These are phyloP conservation scores for Didymella pomorum DNA, from an alignment of 2,329 filamentous ascomycete genomes.

Conservation along the genomic window DNA sequence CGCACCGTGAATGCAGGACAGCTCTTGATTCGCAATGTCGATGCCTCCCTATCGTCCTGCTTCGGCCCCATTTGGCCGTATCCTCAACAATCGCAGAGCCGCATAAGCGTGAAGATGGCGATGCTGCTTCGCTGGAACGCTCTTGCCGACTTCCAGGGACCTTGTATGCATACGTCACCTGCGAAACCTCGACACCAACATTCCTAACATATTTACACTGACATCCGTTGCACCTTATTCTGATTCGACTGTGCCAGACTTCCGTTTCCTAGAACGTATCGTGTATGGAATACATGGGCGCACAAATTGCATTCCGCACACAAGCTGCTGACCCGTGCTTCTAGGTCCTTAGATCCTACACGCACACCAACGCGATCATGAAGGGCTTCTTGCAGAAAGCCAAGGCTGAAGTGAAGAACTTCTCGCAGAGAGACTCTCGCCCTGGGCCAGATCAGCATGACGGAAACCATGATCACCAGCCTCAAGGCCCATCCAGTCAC, in stretches of 20 bases:
- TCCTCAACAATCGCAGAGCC: constrained; percentile 13
- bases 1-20: constrained; percentile 8
- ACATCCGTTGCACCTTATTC: neutral
- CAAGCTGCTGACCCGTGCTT: neutral
- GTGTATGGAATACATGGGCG: neutral
- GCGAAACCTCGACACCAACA: constrained; percentile 6
- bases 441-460: neutral
- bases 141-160: constrained; percentile 13
- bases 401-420: constrained; percentile 34
- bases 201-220: constrained; percentile 3
- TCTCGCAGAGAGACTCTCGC: constrained; percentile 16
- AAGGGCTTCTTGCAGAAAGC: constrained; percentile 41
- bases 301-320: constrained; percentile 4
- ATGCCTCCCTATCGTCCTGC: constrained; percentile 13
- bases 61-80: constrained; percentile 7
- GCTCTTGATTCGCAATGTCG: constrained; percentile 11
- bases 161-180: constrained; percentile 18
- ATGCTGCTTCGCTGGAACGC: constrained; percentile 5
- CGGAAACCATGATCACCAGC: constrained; percentile 4
- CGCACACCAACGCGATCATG: constrained; percentile 24
- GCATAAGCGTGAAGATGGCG: constrained; percentile 6
- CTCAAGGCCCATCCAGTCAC: constrained; percentile 1
- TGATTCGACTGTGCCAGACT: neutral
- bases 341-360: neutral
- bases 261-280: neutral